Conservation (phyloP, 208 protist genomes). For the Trypanosoma cruzi region DNA sequence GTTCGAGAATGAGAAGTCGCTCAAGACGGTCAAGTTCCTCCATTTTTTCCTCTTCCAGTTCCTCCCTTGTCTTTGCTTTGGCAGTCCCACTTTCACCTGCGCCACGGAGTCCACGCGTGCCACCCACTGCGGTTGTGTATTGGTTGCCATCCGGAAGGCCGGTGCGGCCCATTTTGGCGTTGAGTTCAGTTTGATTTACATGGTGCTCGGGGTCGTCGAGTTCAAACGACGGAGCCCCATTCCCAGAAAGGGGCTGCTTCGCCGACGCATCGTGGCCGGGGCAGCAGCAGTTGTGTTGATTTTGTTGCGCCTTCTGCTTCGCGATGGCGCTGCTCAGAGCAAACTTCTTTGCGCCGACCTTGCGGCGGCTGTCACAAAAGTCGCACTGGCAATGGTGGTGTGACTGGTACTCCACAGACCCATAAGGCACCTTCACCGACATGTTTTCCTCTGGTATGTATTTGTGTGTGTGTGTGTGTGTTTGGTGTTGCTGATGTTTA, state of each 20-base stretch:
- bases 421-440: slow-evolving; percentile 65
- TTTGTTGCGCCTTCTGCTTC: slow-evolving; percentile 29
- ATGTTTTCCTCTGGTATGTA: slow-evolving; percentile 30
- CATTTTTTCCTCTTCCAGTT: slow-evolving; percentile 49
- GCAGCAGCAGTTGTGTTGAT: slow-evolving; percentile 63
- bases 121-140: slow-evolving; percentile 43
- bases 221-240: slow-evolving; percentile 48
- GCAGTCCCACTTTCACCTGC: background rate
- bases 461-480: slow-evolving; percentile 7
- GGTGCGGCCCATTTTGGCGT: slow-evolving; percentile 66
- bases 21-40: slow-evolving; percentile 87
- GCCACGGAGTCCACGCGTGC: slow-evolving; percentile 1
- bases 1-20: slow-evolving; percentile 87
- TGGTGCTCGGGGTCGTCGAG: slow-evolving; percentile 66
- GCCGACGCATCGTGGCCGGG: slow-evolving; percentile 43
- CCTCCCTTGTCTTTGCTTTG: slow-evolving; percentile 40
- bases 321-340: slow-evolving; percentile 43
- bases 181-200: slow-evolving; percentile 84
- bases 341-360: slow-evolving; percentile 79
- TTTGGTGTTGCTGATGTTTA: background rate
- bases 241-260: slow-evolving; percentile 20
- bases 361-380: slow-evolving; percentile 83
- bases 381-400: slow-evolving; percentile 88
- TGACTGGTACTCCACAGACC: slow-evolving; percentile 72
- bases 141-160: slow-evolving; percentile 50